Evolutionary conservation across 352 stramenopile genomes (phyloP).

Genomic region (Aphanomyces euteiches): DNA sequence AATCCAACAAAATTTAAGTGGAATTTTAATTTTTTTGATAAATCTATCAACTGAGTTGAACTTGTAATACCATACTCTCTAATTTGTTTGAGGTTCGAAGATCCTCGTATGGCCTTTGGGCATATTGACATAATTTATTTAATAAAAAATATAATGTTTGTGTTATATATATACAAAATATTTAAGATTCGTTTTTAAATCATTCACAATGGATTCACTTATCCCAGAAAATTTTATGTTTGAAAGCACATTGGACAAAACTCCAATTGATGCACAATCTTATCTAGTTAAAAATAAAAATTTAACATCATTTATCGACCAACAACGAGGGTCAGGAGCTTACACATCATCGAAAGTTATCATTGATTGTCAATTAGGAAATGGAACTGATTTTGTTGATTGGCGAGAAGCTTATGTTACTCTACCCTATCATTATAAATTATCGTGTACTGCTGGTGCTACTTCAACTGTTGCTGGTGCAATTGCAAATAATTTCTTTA

Average conservation of each 20-base stretch:
- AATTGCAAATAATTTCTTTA: conserved; percentile 15
- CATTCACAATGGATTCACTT: conserved; percentile 16
- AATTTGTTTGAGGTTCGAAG: not conserved
- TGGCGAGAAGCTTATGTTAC: conserved; percentile 14
- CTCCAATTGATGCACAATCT: conserved; percentile 20
- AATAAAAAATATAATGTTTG: conserved; percentile 12
- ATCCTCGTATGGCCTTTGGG: too few species aligned
- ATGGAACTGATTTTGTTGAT: conserved; percentile 19
- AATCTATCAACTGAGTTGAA: conserved; percentile 21
- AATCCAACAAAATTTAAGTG: conserved; percentile 18
- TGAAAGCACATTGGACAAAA: conserved; percentile 21
- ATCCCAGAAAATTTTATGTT: conserved; percentile 21
- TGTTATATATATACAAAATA: conserved; percentile 19
- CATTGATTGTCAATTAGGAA: conserved; percentile 18
- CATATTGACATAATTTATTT: conserved; percentile 16
- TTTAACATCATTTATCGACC: conserved; percentile 18
- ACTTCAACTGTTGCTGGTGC: conserved; percentile 15
- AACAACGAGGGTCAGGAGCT: conserved; percentile 14
- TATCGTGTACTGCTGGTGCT: conserved; percentile 12
- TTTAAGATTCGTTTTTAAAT: not conserved
- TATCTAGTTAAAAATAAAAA: conserved; percentile 19
- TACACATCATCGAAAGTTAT: conserved; percentile 18
- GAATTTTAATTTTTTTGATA: conserved; percentile 22
- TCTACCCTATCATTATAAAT: conserved; percentile 18
- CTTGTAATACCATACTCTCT: conserved; percentile 13